A percentile compares a stretch with the other conserved stretches of the same genome.
phyloP scores from a whole-genome alignment of 345 rosid genomes.

The Salix viminalis region DNA sequence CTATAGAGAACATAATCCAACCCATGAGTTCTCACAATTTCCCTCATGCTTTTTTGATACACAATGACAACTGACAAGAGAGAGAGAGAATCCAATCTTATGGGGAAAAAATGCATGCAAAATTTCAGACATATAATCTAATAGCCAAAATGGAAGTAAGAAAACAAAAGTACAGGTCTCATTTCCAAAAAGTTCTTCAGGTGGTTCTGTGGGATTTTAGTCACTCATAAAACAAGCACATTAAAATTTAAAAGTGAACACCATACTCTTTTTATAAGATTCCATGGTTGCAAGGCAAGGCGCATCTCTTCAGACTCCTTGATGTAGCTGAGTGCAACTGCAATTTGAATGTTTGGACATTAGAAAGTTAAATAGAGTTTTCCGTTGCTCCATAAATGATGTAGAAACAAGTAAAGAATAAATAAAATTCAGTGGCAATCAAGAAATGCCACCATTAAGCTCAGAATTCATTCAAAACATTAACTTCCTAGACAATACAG shows the following conservation, averaged over 20 bases:
- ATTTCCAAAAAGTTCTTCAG: background rate
- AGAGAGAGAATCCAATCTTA: background rate
- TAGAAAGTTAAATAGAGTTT: background rate
- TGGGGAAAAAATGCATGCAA: background rate
- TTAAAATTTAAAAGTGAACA: background rate
- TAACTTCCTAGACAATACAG: background rate
- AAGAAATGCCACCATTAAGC: background rate
- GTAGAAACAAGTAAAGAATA: background rate
- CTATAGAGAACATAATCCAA: background rate
- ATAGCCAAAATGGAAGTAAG: too few relatives aligned
- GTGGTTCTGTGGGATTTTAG: background rate
- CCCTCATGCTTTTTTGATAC: background rate
- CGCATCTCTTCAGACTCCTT: conserved; percentile 82
- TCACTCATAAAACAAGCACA: background rate
- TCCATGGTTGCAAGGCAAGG: conserved; percentile 77
- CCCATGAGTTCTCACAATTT: background rate
- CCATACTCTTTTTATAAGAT: conserved; percentile 69
- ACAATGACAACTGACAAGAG: background rate
- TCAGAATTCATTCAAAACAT: background rate
- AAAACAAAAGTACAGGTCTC: background rate
- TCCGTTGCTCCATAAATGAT: background rate
- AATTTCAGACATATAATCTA: background rate
- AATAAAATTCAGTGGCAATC: background rate
- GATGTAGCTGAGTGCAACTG: conserved; percentile 54
- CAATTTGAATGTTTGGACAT: conserved; percentile 14